These are phyloP conservation scores for Coemansia sp. DNA, from an alignment of 371 early-diverging fungal species.

Conservation along the genomic window DNA sequence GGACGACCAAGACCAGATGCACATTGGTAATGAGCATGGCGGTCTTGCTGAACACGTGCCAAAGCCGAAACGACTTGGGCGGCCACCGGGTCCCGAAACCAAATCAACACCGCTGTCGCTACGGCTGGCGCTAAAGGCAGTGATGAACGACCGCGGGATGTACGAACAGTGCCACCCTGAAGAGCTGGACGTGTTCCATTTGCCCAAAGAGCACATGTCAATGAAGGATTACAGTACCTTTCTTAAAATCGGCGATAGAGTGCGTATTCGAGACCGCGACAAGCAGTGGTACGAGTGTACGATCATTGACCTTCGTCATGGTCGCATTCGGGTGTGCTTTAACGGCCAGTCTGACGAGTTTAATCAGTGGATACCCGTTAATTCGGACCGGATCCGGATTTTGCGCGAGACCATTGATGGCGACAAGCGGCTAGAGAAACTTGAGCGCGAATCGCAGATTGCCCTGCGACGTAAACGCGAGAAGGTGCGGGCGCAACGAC, in stretches of 20 bases:
- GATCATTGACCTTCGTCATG: conserved; percentile 43
- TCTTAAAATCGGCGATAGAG: conserved; percentile 37
- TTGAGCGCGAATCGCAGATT: conserved; percentile 27
- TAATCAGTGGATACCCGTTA: conserved; percentile 50
- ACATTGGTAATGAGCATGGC: not conserved
- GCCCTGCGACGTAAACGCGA: conserved; percentile 36
- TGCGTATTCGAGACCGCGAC: conserved; percentile 48
- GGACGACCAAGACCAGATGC: not conserved
- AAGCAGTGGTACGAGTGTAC: conserved; percentile 46
- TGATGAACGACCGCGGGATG: conserved; percentile 11
- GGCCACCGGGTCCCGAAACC: conserved; percentile 23
- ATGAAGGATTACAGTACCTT: conserved; percentile 48
- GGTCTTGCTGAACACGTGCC: not conserved
- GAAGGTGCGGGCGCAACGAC: conserved; percentile 24
- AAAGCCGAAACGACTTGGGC: conserved; percentile 21
- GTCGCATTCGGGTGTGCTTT: conserved; percentile 45
- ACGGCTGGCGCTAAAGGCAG: conserved; percentile 41
- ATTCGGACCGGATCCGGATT: conserved; percentile 49
- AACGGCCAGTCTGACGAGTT: conserved; percentile 34
- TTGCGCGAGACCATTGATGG: conserved; percentile 44
- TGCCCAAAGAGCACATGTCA: conserved; percentile 50
- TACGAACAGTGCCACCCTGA: conserved; percentile 23
- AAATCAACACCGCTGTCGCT: conserved; percentile 37
- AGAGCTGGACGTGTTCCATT: conserved; percentile 35
- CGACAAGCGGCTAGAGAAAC: conserved; percentile 45